Evolutionary conservation across 1,284 basidiomycete genomes (phyloP).

Genomic region (Stereum hirsutum): DNA sequence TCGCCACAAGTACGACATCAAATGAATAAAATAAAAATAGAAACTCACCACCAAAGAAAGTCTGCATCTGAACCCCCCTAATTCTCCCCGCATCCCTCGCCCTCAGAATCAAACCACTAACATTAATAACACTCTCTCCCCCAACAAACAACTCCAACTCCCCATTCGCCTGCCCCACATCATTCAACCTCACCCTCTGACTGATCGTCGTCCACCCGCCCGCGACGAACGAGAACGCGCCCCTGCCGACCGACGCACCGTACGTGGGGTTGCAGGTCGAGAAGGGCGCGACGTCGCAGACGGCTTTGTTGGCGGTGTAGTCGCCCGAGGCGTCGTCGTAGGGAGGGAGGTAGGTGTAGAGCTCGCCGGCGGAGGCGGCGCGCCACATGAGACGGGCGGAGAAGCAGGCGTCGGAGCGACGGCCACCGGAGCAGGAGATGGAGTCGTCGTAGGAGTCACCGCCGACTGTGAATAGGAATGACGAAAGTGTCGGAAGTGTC

Average conservation of each 20-base stretch:
- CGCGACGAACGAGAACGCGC: conserved; percentile 51
- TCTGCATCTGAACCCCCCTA: conserved; percentile 57
- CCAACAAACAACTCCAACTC: conserved; percentile 47
- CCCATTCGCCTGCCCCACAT: conserved; percentile 52
- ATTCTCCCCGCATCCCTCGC: conserved; percentile 34
- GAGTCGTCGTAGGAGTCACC: conserved; percentile 34
- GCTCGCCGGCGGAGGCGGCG: conserved; percentile 38
- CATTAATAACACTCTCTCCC: conserved; percentile 46
- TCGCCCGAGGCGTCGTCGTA: conserved; percentile 16
- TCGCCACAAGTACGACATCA: neutral
- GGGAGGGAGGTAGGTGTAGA: conserved; percentile 51
- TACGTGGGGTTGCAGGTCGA: conserved; percentile 56
- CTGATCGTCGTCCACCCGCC: conserved; percentile 55
- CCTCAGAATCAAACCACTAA: conserved; percentile 39
- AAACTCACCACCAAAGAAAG: conserved; percentile 51
- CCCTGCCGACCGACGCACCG: conserved; percentile 68
- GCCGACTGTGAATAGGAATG: conserved; percentile 27
- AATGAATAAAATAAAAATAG: neutral
- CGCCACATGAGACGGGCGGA: conserved; percentile 53
- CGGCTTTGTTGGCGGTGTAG: conserved; percentile 45
- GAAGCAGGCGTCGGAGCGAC: conserved; percentile 37
- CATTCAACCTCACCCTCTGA: conserved; percentile 54
- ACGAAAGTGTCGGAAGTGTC: neutral
- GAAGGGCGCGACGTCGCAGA: conserved; percentile 41
- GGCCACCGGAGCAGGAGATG: conserved; percentile 43